Conservation (phyloP, 352 stramenopile species). For the Globisporangium iwayamae region DNA sequence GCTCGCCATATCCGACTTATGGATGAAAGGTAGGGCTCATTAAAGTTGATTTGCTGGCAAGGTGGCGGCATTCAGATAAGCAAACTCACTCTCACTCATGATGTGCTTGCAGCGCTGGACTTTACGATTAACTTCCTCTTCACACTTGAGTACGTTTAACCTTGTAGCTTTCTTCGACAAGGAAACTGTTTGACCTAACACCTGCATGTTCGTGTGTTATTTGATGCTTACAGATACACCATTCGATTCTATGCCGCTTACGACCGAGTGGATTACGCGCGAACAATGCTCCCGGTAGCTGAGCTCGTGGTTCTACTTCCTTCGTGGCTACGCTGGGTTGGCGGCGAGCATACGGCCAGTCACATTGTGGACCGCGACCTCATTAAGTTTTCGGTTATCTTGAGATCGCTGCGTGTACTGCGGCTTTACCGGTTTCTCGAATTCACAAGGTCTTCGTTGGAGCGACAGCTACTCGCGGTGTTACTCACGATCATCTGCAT, state of each 20-base stretch:
- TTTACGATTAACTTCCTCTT: constrained; percentile 64
- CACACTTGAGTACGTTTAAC: constrained; percentile 50
- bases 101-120: constrained; percentile 33
- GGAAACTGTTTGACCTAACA: too few species aligned
- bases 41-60: too few species aligned
- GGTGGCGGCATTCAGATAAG: background rate
- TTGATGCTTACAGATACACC: constrained; percentile 28
- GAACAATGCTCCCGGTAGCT: constrained; percentile 42
- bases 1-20: constrained; percentile 21
- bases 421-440: constrained; percentile 70
- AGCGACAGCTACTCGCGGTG: constrained; percentile 58
- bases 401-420: constrained; percentile 62
- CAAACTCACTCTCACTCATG: background rate
- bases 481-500: constrained; percentile 71
- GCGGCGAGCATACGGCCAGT: constrained; percentile 3
- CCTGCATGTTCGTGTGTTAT: too few species aligned
- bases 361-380: constrained; percentile 9
- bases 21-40: constrained; percentile 42
- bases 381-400: constrained; percentile 27
- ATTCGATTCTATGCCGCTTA: constrained; percentile 59
- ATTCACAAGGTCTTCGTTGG: constrained; percentile 69
- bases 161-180: background rate
- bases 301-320: constrained; percentile 64
- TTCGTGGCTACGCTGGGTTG: constrained; percentile 34
- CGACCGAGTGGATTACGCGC: constrained; percentile 57